A percentile compares a stretch with the other conserved stretches of the same genome.
These are phyloP conservation scores for Arctostaphylos glauca DNA, from an alignment of 148 eudicot species.

Conservation along the genomic window DNA sequence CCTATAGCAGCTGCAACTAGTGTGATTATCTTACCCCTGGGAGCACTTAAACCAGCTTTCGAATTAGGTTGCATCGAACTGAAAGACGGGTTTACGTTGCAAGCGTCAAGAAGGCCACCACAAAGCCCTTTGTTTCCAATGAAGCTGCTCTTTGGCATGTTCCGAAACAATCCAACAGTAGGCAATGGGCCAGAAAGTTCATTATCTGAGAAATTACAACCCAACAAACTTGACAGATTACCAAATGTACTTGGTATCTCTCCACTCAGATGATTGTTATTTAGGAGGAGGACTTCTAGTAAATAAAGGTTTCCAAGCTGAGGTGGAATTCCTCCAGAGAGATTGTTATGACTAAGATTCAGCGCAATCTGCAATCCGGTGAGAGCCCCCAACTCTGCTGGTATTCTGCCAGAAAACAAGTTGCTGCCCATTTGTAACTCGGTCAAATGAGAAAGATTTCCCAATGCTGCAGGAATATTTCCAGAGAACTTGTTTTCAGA, in stretches of 20 bases:
- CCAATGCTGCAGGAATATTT: constrained; percentile 61
- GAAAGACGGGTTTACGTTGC: constrained; percentile 32
- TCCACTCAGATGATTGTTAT: constrained; percentile 81
- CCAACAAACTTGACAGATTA: constrained; percentile 71
- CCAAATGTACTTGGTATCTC: constrained; percentile 79
- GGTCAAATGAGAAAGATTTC: constrained; percentile 71
- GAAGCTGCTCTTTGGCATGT: constrained; percentile 70
- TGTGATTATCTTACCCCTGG: constrained; percentile 55
- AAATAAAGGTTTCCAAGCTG: constrained; percentile 79
- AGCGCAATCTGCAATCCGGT: constrained; percentile 74
- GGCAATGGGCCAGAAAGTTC: constrained; percentile 80
- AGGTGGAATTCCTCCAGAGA: constrained; percentile 74
- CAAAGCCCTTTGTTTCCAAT: constrained; percentile 74
- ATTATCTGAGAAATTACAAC: constrained; percentile 82
- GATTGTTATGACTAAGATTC: constrained; percentile 80
- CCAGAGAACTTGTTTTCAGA: constrained; percentile 80
- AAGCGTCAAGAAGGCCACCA: constrained; percentile 63
- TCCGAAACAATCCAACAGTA: constrained; percentile 55
- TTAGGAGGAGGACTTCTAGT: constrained; percentile 67
- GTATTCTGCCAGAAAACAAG: constrained; percentile 66
- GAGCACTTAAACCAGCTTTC: constrained; percentile 27
- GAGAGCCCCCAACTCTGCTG: constrained; percentile 67
- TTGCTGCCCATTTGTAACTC: constrained; percentile 93
- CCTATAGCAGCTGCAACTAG: constrained; percentile 59
- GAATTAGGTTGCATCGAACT: constrained; percentile 28